Base-by-base conservation (phyloP, 306 rosid species). In the Vigna trinervia region DNA sequence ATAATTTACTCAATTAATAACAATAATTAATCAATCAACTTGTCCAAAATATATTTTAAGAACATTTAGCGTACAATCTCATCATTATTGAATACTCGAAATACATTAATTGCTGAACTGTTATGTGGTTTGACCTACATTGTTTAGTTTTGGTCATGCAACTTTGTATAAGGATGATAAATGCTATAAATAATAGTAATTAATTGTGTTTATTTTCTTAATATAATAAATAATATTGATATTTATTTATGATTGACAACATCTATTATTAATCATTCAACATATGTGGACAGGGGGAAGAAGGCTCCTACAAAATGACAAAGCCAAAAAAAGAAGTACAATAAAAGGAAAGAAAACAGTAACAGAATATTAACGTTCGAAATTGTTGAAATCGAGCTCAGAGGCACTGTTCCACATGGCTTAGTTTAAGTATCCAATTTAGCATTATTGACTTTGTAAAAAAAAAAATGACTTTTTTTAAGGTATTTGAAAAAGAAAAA, bases 231-330 rank as follows among this genome's bases (percentile, higher is more conserved):
- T 59, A 59, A 12, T 28, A 5, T 13, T 10, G 22, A 0, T 22
- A 0, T 56, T 59, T 22, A 0, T 56, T 59, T 59, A 59, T 12
- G 2, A 12, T 28, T 60, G 22, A 14, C 66, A 60, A 17, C 9
- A n/a, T 38, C 48, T 15, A 11, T 20, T 22, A 67, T 20, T 22
- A 67, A 68, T 68, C 3, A 46, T 20, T 12, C 4, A 23, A 2
- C 56, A 22, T 43, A 13, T 64, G 71, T 20, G 1, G 56, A 45
- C 56, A 46, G 32, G 32, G 10, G 57, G 12, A 43, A 45, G 51
- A 63, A 58, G 56, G 73, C 45, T 61, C 69, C 48, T 17, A 48
- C 12, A 64, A 62, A 32, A 61, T 61, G 79, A 75, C 71, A 75
- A 32, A 32, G 47, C 5, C 10, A 46, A n/a, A 74, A 10, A n/a